Evolutionary conservation across 2,329 filamentous ascomycete genomes (phyloP).

Genomic region (Colletotrichum simmondsii): DNA sequence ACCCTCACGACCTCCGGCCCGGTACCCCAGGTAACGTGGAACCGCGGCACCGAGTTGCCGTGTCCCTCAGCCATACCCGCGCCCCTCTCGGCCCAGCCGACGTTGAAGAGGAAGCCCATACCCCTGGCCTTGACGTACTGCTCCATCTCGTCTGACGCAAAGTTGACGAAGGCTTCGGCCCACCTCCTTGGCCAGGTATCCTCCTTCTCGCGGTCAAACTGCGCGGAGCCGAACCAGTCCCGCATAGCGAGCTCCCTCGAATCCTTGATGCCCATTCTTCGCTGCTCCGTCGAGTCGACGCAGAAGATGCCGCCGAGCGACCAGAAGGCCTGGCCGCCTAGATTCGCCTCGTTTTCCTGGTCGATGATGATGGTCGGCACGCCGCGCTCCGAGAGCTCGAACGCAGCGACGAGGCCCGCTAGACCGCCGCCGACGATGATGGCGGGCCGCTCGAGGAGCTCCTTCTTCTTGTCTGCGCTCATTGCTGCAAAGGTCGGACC

Average conservation of each 20-base stretch:
- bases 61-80: slow-evolving; percentile 66
- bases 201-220: slow-evolving; percentile 66
- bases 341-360: slow-evolving; percentile 66
- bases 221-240: slow-evolving; percentile 68
- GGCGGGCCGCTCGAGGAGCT: slow-evolving; percentile 50
- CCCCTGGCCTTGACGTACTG: slow-evolving; percentile 64
- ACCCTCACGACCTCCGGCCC: slow-evolving; percentile 69
- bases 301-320: slow-evolving; percentile 71
- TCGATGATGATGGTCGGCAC: slow-evolving; percentile 65
- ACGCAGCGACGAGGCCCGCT: slow-evolving; percentile 69
- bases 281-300: slow-evolving; percentile 67
- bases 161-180: slow-evolving; percentile 73
- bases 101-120: slow-evolving; percentile 62
- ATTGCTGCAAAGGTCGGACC: slow-evolving; percentile 28
- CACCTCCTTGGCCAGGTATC: slow-evolving; percentile 69
- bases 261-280: slow-evolving; percentile 68
- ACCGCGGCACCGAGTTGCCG: slow-evolving; percentile 72
- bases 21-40: slow-evolving; percentile 71
- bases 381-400: slow-evolving; percentile 62
- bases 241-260: slow-evolving; percentile 65
- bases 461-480: slow-evolving; percentile 12
- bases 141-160: slow-evolving; percentile 69
- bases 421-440: slow-evolving; percentile 68
- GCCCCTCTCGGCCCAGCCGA: slow-evolving; percentile 72
- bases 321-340: slow-evolving; percentile 74